A percentile compares a stretch with the other conserved stretches of the same genome.
Conservation (phyloP, 768 basidiomycete genomes). For the Leccinellum rugosiceps region DNA sequence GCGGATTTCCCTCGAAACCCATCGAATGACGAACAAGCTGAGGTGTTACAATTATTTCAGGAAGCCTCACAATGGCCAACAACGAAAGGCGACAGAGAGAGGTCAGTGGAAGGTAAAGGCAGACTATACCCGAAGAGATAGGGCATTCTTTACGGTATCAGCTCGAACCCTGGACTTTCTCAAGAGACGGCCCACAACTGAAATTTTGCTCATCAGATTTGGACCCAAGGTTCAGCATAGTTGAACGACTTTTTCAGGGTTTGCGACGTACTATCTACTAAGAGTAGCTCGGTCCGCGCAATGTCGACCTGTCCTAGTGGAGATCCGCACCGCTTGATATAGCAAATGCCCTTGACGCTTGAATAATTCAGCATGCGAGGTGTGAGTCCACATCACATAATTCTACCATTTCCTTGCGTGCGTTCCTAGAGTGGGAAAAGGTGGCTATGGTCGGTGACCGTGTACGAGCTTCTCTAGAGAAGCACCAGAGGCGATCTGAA, state of each 20-base stretch:
- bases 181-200: background rate
- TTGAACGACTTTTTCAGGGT: background rate
- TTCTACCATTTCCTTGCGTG: background rate
- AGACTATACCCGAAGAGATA: background rate
- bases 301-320: background rate
- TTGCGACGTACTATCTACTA: background rate
- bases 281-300: background rate
- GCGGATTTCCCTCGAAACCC: background rate
- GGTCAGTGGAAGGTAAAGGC: background rate
- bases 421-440: background rate
- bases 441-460: constrained; percentile 11
- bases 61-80: background rate
- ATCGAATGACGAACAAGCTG: background rate
- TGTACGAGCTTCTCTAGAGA: constrained; percentile 59
- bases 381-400: background rate
- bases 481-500: constrained; percentile 68
- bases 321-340: background rate
- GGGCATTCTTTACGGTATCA: background rate
- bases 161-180: background rate
- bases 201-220: background rate
- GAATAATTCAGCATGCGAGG: background rate
- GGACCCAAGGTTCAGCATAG: background rate
- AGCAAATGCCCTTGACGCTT: background rate
- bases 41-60: background rate
- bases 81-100: background rate